These are phyloP conservation scores for Articulospora tetracladia DNA, from an alignment of 495 filamentous ascomycete species.

Conservation along the genomic window DNA sequence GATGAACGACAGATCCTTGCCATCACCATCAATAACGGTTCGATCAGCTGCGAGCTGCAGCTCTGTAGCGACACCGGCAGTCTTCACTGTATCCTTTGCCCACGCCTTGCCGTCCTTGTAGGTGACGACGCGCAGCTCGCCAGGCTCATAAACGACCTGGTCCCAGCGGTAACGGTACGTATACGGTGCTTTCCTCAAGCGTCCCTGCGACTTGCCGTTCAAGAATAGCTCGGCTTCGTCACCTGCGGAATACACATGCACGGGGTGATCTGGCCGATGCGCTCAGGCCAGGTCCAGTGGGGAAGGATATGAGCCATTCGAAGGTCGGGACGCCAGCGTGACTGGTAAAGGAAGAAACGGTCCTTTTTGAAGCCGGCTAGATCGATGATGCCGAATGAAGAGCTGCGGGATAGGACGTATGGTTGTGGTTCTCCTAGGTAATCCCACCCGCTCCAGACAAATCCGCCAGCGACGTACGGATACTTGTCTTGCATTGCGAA, in stretches of 20 bases:
- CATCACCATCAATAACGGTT: slow-evolving; percentile 33
- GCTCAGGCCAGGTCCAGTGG: slow-evolving; percentile 48
- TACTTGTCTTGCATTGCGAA: slow-evolving; percentile 40
- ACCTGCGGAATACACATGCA: slow-evolving; percentile 42
- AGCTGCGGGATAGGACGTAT: slow-evolving; percentile 34
- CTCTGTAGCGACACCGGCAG: slow-evolving; percentile 28
- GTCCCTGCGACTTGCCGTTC: slow-evolving; percentile 40
- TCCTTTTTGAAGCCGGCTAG: slow-evolving; percentile 50
- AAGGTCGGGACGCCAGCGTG: slow-evolving; percentile 40
- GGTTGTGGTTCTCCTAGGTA: slow-evolving; percentile 49
- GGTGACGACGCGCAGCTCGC: slow-evolving; percentile 37
- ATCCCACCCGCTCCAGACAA: slow-evolving; percentile 49
- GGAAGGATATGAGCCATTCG: slow-evolving; percentile 42
- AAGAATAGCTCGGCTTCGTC: slow-evolving; percentile 47
- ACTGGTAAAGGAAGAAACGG: slow-evolving; percentile 43
- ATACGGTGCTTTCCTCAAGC: slow-evolving; percentile 27
- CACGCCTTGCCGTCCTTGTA: slow-evolving; percentile 39
- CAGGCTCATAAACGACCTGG: slow-evolving; percentile 37
- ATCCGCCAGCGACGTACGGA: slow-evolving; percentile 43
- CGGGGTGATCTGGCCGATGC: slow-evolving; percentile 40
- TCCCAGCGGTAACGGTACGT: slow-evolving; percentile 47
- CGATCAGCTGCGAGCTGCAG: slow-evolving; percentile 35
- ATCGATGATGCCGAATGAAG: slow-evolving; percentile 46
- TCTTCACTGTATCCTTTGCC: slow-evolving; percentile 36
- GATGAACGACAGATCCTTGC: slow-evolving; percentile 39